A percentile compares a stretch with the other conserved stretches of the same genome.
These are phyloP conservation scores for Gymnopilus junonius DNA, from an alignment of 768 basidiomycete species.

Conservation along the genomic window DNA sequence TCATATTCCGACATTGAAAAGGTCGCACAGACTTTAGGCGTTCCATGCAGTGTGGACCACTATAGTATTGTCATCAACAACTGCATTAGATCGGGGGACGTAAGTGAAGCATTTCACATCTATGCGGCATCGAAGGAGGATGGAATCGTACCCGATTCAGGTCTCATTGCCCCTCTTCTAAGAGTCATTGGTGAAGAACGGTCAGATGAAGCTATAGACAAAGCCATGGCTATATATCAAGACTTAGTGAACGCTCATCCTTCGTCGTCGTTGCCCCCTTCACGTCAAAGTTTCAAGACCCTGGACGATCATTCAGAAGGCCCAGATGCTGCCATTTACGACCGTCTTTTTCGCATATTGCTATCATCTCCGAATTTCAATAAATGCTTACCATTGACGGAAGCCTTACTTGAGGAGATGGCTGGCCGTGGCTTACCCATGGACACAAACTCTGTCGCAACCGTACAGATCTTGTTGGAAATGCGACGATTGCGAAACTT, in stretches of 20 bases:
- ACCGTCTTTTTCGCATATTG: constrained; percentile 54
- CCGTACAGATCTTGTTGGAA: constrained; percentile 61
- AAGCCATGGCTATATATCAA: constrained; percentile 56
- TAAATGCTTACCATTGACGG: constrained; percentile 52
- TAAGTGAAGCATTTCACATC: constrained; percentile 47
- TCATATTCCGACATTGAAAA: constrained; percentile 44
- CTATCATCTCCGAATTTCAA: constrained; percentile 44
- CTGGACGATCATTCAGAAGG: constrained; percentile 39
- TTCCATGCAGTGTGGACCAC: constrained; percentile 45
- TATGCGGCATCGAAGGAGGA: constrained; percentile 50
- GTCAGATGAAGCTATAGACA: constrained; percentile 50
- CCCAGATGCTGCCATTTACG: constrained; percentile 59
- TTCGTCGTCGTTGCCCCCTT: neutral
- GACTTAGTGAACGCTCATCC: constrained; percentile 18
- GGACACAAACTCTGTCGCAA: constrained; percentile 46
- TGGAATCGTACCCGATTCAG: constrained; percentile 52
- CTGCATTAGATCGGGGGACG: constrained; percentile 40
- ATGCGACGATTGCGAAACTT: constrained; percentile 65
- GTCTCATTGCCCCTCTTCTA: constrained; percentile 60
- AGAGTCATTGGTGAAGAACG: constrained; percentile 47
- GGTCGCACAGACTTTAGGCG: constrained; percentile 43
- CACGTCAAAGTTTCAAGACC: neutral
- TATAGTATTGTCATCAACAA: constrained; percentile 65
- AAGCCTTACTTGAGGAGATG: constrained; percentile 71
- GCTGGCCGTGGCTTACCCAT: constrained; percentile 48